Evolutionary conservation across 331 rosid species (phyloP).

Genomic region (Malus hybrid): DNA sequence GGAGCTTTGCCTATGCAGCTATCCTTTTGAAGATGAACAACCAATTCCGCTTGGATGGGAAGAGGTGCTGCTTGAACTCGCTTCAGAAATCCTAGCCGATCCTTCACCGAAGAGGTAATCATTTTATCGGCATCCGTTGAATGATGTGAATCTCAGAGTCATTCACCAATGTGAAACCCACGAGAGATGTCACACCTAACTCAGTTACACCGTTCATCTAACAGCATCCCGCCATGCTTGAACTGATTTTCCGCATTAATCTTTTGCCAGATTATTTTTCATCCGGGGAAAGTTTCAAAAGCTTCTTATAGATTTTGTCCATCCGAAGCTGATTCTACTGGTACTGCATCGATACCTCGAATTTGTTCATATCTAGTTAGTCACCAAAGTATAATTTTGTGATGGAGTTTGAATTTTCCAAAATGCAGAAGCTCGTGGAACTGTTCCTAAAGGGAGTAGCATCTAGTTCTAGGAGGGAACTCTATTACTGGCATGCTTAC

Average conservation of each 20-base stretch:
- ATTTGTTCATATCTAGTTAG: background rate
- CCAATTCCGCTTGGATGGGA: conserved; percentile 88
- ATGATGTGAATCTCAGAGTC: background rate
- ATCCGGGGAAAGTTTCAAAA: conserved; percentile 66
- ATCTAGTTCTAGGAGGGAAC: conserved; percentile 49
- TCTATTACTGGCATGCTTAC: conserved; percentile 85
- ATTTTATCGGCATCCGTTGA: background rate
- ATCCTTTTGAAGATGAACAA: conserved; percentile 82
- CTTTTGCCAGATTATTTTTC: conserved; percentile 40
- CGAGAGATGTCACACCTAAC: background rate
- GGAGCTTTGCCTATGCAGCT: conserved; percentile 34
- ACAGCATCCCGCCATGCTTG: background rate
- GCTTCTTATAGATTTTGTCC: conserved; percentile 75
- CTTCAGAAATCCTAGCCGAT: conserved; percentile 62
- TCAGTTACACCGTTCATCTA: background rate
- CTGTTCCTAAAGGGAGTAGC: conserved; percentile 53
- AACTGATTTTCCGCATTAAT: background rate
- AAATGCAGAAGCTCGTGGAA: conserved; percentile 76
- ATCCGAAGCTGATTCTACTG: conserved; percentile 76
- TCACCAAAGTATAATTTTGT: conserved; percentile 4
- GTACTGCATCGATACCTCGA: conserved; percentile 23
- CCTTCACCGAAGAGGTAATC: conserved; percentile 57
- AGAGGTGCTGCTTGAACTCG: conserved; percentile 50
- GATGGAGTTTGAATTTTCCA: conserved; percentile 7
- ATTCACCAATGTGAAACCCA: background rate